Percentiles rank a stretch among this genome's conserved stretches.
Evolutionary conservation across 2,329 filamentous ascomycete species (phyloP).

Genomic region (Pseudogymnoascus sp.): DNA sequence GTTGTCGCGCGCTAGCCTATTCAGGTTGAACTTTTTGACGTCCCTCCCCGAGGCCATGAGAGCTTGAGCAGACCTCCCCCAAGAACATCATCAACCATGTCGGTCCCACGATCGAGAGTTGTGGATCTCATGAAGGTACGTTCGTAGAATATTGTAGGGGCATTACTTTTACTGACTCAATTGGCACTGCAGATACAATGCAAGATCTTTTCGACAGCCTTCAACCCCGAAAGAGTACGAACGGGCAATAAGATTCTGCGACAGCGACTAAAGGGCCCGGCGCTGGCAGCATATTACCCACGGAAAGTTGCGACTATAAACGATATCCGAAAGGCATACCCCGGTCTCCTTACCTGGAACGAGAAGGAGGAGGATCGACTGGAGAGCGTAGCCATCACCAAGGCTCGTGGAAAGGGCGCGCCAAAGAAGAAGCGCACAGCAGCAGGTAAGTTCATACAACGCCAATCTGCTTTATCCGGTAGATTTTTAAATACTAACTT

Average conservation of each 20-base stretch:
- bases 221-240: slow-evolving; percentile 75
- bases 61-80: slow-evolving; percentile 4
- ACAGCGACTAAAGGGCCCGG: slow-evolving; percentile 77
- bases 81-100: slow-evolving; percentile 41
- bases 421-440: slow-evolving; percentile 81
- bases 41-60: slow-evolving; percentile 2
- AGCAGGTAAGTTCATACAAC: slow-evolving; percentile 28
- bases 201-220: slow-evolving; percentile 83
- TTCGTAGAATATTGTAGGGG: not conserved
- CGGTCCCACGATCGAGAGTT: slow-evolving; percentile 54
- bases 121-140: slow-evolving; percentile 73
- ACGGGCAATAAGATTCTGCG: slow-evolving; percentile 89
- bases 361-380: slow-evolving; percentile 73
- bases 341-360: slow-evolving; percentile 62
- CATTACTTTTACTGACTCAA: not conserved
- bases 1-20: not conserved
- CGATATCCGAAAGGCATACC: slow-evolving; percentile 60
- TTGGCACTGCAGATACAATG: slow-evolving; percentile 64
- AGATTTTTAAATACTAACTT: slow-evolving; percentile 12
- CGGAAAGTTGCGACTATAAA: slow-evolving; percentile 54
- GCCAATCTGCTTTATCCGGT: not conserved
- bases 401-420: slow-evolving; percentile 74
- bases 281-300: slow-evolving; percentile 83
- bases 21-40: slow-evolving; percentile 9
- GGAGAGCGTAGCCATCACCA: slow-evolving; percentile 64